Base-by-base conservation (phyloP, 2,329 filamentous ascomycete species). In the Graphilbum fragrans region DNA sequence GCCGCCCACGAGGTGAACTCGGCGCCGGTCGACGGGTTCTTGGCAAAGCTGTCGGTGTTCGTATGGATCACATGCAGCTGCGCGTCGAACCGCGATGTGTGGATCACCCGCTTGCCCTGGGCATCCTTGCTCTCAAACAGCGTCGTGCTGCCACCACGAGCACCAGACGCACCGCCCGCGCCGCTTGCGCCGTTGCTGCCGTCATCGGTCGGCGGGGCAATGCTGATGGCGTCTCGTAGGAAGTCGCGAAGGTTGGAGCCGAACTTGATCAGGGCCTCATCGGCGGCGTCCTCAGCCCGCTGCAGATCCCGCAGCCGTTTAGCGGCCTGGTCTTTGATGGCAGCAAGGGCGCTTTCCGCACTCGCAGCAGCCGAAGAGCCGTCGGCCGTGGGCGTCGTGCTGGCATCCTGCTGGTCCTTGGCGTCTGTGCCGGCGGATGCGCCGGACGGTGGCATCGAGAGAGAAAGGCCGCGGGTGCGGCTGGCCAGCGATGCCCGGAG, bases 61-160 rank as follows among this genome's bases (percentile, higher is more conserved):
- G 86, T 88, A 60, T 98, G 92, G 45, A 98, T 88, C 27, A 94
- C 87, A 57, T 98, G 90, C 47, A 98, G 67, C 61, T 96, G 92
- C 1, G 92, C 92, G 55, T 98, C 92, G 56, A 95, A 90, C 46
- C 92, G 75, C 39, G 87, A 94, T 1, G 86, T 85, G 58, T 98
- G 92, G 49, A 96, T 94, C 16, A 96, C 86, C 42, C 92, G 74
- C 68, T 92, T 95, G 21, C 88, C 90, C 38, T 78, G 75, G 5
- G 83, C 78, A 60, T 95, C 90, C 58, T 90, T 94, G 56, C 86
- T 94, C 65, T 96, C 92, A 53, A 96, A 98, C 5, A 95, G 69
- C 25, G 94, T 77, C 38, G 81, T 69, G 50, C 58, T 68, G 19
- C 32, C 32, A 32, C 35, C 35, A 25, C 19, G 11, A 11, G 20